A percentile compares a stretch with the other conserved stretches of the same genome.
Conservation (phyloP, 2,329 filamentous ascomycete species). For the Xylariaceae sp. region DNA sequence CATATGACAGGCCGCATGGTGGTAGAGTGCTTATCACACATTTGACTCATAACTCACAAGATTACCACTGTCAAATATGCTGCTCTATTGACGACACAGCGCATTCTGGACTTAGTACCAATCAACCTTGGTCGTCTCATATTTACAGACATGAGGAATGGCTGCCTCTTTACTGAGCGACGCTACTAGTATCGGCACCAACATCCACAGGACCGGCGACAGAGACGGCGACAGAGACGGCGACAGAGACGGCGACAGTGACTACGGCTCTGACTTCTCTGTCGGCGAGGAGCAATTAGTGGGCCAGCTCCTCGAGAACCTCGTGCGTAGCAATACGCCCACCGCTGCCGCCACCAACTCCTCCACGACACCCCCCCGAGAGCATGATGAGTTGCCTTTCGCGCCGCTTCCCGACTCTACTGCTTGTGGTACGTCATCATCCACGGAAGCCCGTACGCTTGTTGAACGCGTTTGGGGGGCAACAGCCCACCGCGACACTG, state of each 20-base stretch:
- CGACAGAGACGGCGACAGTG: constrained; percentile 32
- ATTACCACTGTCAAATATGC: no score
- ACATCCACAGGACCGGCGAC: background rate
- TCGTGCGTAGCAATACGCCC: constrained; percentile 8
- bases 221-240: background rate
- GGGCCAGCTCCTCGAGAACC: constrained; percentile 35
- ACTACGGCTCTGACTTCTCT: constrained; percentile 44
- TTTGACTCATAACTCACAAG: no score
- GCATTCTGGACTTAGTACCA: no score
- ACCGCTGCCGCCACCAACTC: background rate
- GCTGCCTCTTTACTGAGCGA: background rate
- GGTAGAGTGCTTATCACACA: no score
- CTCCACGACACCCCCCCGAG: background rate
- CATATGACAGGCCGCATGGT: no score
- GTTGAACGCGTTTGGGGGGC: background rate
- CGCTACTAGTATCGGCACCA: background rate
- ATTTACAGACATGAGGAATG: constrained; percentile 12
- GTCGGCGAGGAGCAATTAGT: constrained; percentile 40
- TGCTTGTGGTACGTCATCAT: background rate
- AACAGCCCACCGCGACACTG: background rate
- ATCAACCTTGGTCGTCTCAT: background rate
- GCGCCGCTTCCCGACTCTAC: background rate
- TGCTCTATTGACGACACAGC: no score
- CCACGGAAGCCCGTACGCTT: background rate
- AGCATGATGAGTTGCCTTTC: background rate